Conservation (phyloP, 768 basidiomycete species). For the Suillus alpinus region DNA sequence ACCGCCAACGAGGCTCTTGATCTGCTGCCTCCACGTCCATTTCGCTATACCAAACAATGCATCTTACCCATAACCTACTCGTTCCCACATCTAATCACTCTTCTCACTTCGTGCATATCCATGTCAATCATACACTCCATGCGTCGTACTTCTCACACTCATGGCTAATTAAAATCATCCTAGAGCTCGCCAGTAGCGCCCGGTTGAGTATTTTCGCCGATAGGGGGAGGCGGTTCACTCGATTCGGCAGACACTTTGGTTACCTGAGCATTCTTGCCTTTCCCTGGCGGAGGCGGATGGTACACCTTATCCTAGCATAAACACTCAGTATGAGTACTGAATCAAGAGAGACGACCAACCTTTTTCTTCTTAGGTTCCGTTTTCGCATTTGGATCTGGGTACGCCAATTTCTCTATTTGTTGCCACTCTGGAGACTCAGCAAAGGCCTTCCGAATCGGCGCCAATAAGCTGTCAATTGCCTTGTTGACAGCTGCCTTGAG, state of each 20-base stretch:
- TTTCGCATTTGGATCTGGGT: conserved; percentile 73
- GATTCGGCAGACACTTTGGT: not conserved
- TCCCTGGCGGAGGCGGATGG: conserved; percentile 81
- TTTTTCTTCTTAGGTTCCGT: conserved; percentile 66
- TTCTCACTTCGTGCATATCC: not conserved
- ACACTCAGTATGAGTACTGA: not conserved
- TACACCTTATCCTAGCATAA: conserved; percentile 67
- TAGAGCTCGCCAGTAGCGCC: not conserved
- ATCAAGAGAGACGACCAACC: not conserved
- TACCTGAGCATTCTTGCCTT: conserved; percentile 50
- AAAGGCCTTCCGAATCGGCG: conserved; percentile 79
- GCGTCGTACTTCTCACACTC: not conserved
- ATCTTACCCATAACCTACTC: not conserved
- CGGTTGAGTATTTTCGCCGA: not conserved
- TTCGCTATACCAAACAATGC: not conserved
- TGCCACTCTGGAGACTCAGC: conserved; percentile 80
- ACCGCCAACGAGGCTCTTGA: conserved; percentile 26
- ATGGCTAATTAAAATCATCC: not conserved
- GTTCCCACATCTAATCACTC: not conserved
- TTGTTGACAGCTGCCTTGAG: conserved; percentile 77
- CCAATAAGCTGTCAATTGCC: conserved; percentile 70
- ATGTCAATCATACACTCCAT: conserved; percentile 1
- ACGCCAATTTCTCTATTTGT: conserved; percentile 71
- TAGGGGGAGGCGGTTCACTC: not conserved
- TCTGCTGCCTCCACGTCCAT: not conserved